Base-by-base conservation (phyloP, 129 eudicot species). In the Chrysanthemum seticuspe region DNA sequence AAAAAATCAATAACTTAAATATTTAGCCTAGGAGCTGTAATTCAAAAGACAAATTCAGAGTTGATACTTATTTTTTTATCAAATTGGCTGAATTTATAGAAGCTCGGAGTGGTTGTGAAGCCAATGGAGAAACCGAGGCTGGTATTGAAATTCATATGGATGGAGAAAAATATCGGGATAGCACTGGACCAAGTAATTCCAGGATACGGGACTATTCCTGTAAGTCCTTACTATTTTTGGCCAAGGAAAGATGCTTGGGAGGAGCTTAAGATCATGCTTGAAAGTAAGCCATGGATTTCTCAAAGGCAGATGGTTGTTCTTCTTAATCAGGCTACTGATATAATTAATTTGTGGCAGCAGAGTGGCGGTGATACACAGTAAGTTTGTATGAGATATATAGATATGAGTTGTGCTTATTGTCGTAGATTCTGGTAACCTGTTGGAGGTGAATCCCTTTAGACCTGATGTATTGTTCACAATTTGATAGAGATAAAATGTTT, bases 201-300 rank as follows among this genome's bases (percentile, higher is more conserved):
- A 4, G 96, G 97, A n/a, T 80, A 81, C 25, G 98, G 98, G 0
- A 76, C 97, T n/a, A 87, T 88, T 68, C 97, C 97, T 2, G 50
- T 94, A 21, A 90, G 96, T 67, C 96, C 97, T 34, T 94, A 85
- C 78, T 93, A 89, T 70, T 89, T 93, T 68, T 90, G 98, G 98
- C 97, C 98, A 1, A 81, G 91, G 70, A 94, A 90, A 81, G 98
- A 94, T 83, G 98, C 98, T 21, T 94, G 97, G 97, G 96, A 90
- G 44, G 93, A 94, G 75, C 96, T 94, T 10, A 94, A 83, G 72
- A 73, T 75, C 31, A 73, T 90, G 93, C 87, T 94, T 4, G 97
- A 87, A 82, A 78, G 89, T 68, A 94, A 90, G 82, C 97, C 97
- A 2, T 94, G 97, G 98, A 90, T 90, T 15, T 90, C 98, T 48